These are phyloP conservation scores for Teunomyces tritomae DNA, from an alignment of 805 yeast genomes.

Conservation along the genomic window DNA sequence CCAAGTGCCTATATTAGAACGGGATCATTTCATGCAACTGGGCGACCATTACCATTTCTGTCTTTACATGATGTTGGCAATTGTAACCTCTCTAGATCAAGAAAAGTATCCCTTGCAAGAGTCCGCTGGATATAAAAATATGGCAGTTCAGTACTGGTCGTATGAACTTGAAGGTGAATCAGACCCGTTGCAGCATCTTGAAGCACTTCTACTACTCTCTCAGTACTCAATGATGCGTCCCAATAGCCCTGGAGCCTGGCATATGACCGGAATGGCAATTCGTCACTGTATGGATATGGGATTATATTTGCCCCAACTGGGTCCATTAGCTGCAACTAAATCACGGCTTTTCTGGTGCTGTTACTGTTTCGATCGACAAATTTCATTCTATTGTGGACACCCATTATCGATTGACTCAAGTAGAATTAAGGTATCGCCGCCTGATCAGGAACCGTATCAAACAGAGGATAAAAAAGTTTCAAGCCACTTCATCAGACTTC, in stretches of 20 bases:
- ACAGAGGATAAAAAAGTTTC: not conserved
- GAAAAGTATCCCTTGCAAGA: not conserved
- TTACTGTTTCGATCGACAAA: not conserved
- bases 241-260: not conserved
- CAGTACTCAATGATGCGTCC: slow-evolving; percentile 1
- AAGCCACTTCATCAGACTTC: not conserved
- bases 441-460: not conserved
- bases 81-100: not conserved
- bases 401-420: not conserved
- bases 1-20: not conserved
- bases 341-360: slow-evolving; percentile 1
- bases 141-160: not conserved
- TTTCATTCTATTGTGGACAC: not conserved
- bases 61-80: slow-evolving; percentile 1
- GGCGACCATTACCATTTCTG: not conserved
- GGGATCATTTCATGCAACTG: not conserved
- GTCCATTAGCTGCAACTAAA: not conserved
- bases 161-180: not conserved
- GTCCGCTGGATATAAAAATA: not conserved
- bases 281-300: slow-evolving; percentile 1
- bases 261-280: not conserved
- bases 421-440: not conserved
- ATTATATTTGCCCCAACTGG: not conserved
- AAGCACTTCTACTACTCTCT: not conserved
- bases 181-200: not conserved